Evolutionary conservation across 768 basidiomycete genomes (phyloP), one percentile per base, ranked within the genome.

Genomic region (Naematelia aurantialba): DNA sequence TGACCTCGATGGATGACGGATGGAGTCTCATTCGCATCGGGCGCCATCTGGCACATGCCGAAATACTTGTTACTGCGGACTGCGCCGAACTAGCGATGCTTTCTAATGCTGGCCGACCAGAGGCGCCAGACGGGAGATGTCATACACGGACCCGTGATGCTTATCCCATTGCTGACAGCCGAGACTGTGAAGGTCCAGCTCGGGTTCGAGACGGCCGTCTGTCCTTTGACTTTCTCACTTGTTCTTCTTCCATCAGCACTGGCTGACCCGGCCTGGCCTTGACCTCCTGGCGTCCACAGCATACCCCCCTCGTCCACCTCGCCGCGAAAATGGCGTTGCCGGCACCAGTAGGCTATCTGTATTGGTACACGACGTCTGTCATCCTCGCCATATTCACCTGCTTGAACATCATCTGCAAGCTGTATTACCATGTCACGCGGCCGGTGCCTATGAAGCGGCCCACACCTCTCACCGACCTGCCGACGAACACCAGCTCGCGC

Each of bases 361-460:
- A 67, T 56, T 70, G 69, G 69, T 70, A 66, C 48, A 70, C 69
- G 13, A 63, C 66, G 25, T 63, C 69, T 4, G 59, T 64, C 52
- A 66, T 70, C 42, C 59, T 70, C 31, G 55, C 51, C 13, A 31
- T 70, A 26, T 50, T 67, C 22, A 65, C 69, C n/a, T n/a, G 62
- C 48, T 21, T 63, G 50, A 67, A 70, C 52, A 49, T 67, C 30
- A 14, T 52, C 21, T 42, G 42, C 0, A 61, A 56, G 53, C 24
- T 69, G 5, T 56, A 59, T 26, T 24, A 49, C 11, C 44, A 54
- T 42, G 31, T 54, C n/a, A 46, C 62, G 11, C 13, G 53, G 30
- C 42, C 58, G 25, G 30, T n/a, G 31, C 19, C 29, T 26, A 19
- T 19, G 17, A 25, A 39, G 34, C 34, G 34, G 8, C 34, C 34